Evolutionary conservation across 2,329 filamentous ascomycete genomes (phyloP), one percentile per base, ranked within the genome.

Genomic region (Alternaria arborescens): DNA sequence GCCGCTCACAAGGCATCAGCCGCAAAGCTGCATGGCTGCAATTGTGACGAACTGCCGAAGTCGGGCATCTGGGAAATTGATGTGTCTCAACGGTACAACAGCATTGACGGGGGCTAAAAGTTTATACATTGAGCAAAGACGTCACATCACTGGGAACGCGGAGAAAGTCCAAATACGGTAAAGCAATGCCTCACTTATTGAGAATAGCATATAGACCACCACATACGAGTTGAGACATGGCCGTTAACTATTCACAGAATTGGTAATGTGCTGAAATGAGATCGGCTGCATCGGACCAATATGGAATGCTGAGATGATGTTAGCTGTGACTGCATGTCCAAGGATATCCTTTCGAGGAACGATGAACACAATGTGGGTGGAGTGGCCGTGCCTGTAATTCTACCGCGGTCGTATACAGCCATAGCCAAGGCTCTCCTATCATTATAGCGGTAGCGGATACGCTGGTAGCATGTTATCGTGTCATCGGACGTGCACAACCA

Each of bases 1-100:
- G 52, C 57, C 44, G 46, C 32, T 18, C 20, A 26, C 28, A 26
- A 43, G 24, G 44, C 48, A 32, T 55, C 38, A 51, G 55, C 52
- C 44, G 44, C 46, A 40, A 36, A 52, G 32, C 53, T 60, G 44
- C 52, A 40, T 28, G 46, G 38, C 53, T 56, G 57, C 52, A 46
- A 56, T n/a, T 56, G 46, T 47, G 32, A 60, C 36, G 14, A 46
- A 34, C 30, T 48, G 53, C 48, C 52, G 38, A 47, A 44, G 18
- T 34, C 44, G 30, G 30, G 43, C 24, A 26, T 41, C 30, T 43
- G 42, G 51, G 26, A 48, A 22, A 48, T 50, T 50, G 43, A 50
- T 32, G 22, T 30, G 41, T 43, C 40, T 53, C 51, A 36, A 34
- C 22, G 20, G 28, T 22, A 43, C 46, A 38, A n/a, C 36, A 43